Conservation (phyloP, 352 stramenopile species). For the Pseudoperonospora humuli region DNA sequence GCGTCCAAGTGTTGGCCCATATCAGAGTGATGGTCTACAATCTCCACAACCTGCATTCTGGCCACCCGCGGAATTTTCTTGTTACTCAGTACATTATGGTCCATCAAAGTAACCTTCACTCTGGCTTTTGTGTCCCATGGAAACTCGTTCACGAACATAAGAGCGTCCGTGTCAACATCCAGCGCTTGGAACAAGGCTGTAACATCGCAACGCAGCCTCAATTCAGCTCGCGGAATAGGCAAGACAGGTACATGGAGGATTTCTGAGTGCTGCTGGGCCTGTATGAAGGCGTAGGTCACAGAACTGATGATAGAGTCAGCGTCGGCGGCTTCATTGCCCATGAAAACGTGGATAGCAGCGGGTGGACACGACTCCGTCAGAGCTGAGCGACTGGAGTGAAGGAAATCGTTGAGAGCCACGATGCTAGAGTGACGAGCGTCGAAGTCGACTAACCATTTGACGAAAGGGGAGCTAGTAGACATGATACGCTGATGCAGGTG, state of each 20-base stretch:
- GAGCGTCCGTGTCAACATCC: conserved; percentile 37
- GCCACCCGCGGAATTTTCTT: conserved; percentile 31
- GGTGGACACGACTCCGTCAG: conserved; percentile 1
- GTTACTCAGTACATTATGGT: conserved; percentile 69
- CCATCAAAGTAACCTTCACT: conserved; percentile 48
- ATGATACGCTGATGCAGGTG: too few species aligned
- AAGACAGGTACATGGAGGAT: conserved; percentile 47
- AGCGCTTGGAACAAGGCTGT: conserved; percentile 48
- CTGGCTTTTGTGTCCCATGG: conserved; percentile 30
- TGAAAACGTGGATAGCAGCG: conserved; percentile 42
- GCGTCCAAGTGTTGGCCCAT: conserved; percentile 35
- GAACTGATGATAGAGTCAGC: conserved; percentile 81
- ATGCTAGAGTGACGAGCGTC: conserved; percentile 9
- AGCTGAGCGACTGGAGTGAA: conserved; percentile 5
- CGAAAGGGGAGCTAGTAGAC: not conserved
- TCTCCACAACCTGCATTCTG: conserved; percentile 44
- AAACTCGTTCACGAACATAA: conserved; percentile 78
- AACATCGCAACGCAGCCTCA: conserved; percentile 63
- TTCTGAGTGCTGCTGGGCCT: conserved; percentile 1
- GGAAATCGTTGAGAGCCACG: conserved; percentile 16
- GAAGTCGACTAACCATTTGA: conserved; percentile 8
- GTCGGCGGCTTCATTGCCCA: conserved; percentile 76
- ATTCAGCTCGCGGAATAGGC: conserved; percentile 49
- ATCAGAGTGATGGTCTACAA: conserved; percentile 78
- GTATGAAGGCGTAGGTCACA: conserved; percentile 52